These are phyloP conservation scores for Pyrenophora tritici-repentis DNA, from an alignment of 2,329 filamentous ascomycete species.

Conservation along the genomic window DNA sequence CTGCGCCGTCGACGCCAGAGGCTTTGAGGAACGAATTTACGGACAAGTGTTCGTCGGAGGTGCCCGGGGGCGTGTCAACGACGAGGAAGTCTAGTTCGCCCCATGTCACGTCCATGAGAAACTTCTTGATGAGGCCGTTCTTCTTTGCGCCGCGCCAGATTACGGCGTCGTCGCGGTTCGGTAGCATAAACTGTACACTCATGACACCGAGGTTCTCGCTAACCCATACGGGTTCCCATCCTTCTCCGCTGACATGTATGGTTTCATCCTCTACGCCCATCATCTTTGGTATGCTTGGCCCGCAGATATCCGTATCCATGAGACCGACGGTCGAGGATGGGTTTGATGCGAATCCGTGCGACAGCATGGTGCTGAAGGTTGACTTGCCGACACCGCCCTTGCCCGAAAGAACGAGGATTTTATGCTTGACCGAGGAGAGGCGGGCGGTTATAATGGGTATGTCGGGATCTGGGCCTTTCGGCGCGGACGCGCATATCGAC, in stretches of 20 bases:
- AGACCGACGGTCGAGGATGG: conserved; percentile 81
- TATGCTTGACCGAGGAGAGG: conserved; percentile 81
- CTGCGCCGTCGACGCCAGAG: conserved; percentile 88
- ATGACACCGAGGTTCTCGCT: conserved; percentile 92
- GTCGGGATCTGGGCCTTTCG: conserved; percentile 94
- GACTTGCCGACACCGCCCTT: conserved; percentile 98
- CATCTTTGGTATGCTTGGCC: conserved; percentile 97
- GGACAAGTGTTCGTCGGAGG: conserved; percentile 91
- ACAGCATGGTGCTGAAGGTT: conserved; percentile 86
- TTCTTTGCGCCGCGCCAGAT: conserved; percentile 99
- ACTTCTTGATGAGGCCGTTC: conserved; percentile 97
- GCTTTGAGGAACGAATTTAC: conserved; percentile 92
- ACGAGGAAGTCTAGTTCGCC: conserved; percentile 91
- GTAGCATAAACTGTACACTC: conserved; percentile 98
- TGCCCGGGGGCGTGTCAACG: conserved; percentile 94
- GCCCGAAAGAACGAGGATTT: conserved; percentile 88
- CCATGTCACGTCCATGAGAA: conserved; percentile 97
- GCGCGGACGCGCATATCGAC: conserved; percentile 88
- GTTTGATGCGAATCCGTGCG: conserved; percentile 85
- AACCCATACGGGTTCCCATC: conserved; percentile 96
- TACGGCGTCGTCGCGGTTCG: conserved; percentile 88
- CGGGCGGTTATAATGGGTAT: conserved; percentile 85
- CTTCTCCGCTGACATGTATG: conserved; percentile 84
- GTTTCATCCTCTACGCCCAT: conserved; percentile 95
- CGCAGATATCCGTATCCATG: conserved; percentile 98